Conservation (phyloP, 2,329 filamentous ascomycete genomes). For the Elsinoe batatas region DNA sequence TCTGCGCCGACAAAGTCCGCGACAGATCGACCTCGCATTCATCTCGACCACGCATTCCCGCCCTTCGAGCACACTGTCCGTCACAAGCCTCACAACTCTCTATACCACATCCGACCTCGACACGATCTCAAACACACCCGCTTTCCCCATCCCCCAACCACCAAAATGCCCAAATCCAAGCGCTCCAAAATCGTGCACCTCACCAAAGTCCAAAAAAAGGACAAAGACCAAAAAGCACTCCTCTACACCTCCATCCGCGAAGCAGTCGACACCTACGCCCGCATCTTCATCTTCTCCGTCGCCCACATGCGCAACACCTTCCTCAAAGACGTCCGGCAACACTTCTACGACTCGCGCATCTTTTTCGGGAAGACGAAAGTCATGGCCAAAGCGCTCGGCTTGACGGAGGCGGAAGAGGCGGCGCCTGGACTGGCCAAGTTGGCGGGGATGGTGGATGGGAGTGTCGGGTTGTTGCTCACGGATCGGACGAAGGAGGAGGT, state of each 20-base stretch:
- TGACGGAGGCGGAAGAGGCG: constrained; percentile 59
- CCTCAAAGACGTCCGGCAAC: constrained; percentile 77
- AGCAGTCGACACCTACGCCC: constrained; percentile 71
- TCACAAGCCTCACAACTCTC: too few species aligned
- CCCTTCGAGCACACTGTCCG: too few species aligned
- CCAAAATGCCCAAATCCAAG: constrained; percentile 89
- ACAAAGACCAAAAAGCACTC: constrained; percentile 76
- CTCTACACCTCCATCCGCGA: constrained; percentile 84
- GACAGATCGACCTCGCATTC: constrained; percentile 91
- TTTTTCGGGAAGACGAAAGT: constrained; percentile 99
- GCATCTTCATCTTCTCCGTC: constrained; percentile 87
- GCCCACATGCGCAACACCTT: constrained; percentile 98
- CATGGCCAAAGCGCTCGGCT: constrained; percentile 89
- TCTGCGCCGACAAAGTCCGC: constrained; percentile 79
- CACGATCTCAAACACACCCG: background rate
- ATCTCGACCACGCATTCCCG: too few species aligned
- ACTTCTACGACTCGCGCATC: constrained; percentile 76
- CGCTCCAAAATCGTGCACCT: constrained; percentile 81
- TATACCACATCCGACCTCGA: too few species aligned
- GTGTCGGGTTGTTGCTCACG: constrained; percentile 85
- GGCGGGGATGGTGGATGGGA: constrained; percentile 60
- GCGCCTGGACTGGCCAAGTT: constrained; percentile 68
- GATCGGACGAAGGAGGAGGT: constrained; percentile 61
- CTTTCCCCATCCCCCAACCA: constrained; percentile 12
- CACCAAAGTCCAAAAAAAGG: constrained; percentile 87